Percentiles rank a stretch among this genome's conserved stretches.
Conservation (phyloP, 805 yeast species). For the Starmerella kuoi region DNA sequence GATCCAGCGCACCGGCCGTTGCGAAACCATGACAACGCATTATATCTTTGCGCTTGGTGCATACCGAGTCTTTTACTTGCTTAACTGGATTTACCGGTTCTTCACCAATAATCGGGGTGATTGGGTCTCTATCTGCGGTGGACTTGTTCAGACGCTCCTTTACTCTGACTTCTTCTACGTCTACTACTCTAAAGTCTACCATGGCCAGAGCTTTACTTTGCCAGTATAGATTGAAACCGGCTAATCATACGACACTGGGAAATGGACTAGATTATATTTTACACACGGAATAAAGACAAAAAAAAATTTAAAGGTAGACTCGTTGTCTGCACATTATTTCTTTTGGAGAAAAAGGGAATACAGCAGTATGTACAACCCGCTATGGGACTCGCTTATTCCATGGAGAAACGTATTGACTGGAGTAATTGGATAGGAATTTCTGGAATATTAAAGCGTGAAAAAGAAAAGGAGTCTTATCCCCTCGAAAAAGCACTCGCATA, state of each 20-base stretch:
- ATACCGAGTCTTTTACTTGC: slow-evolving; percentile 79
- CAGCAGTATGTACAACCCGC: too few species aligned
- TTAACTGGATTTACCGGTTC: slow-evolving; percentile 91
- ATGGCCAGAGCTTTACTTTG: slow-evolving; percentile 63
- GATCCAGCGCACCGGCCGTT: slow-evolving; percentile 79
- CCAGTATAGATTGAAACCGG: slow-evolving; percentile 32
- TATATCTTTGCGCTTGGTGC: slow-evolving; percentile 88
- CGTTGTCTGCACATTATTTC: too few species aligned
- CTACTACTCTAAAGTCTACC: slow-evolving; percentile 67
- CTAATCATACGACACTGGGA: too few species aligned
- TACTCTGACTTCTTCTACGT: slow-evolving; percentile 94
- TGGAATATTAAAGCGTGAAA: too few species aligned
- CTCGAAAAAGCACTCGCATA: too few species aligned
- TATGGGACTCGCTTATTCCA: too few species aligned
- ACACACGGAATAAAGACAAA: background rate
- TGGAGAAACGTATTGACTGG: too few species aligned
- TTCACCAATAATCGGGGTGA: slow-evolving; percentile 41
- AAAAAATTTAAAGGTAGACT: too few species aligned
- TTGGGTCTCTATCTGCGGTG: slow-evolving; percentile 60
- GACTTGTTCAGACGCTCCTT: slow-evolving; percentile 70
- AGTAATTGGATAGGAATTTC: too few species aligned
- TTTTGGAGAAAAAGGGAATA: too few species aligned
- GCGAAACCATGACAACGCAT: slow-evolving; percentile 77
- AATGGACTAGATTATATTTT: background rate
- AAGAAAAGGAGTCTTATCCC: too few species aligned